Conservation (phyloP, 805 yeast genomes). For the Yarrowia phangngaensis region DNA sequence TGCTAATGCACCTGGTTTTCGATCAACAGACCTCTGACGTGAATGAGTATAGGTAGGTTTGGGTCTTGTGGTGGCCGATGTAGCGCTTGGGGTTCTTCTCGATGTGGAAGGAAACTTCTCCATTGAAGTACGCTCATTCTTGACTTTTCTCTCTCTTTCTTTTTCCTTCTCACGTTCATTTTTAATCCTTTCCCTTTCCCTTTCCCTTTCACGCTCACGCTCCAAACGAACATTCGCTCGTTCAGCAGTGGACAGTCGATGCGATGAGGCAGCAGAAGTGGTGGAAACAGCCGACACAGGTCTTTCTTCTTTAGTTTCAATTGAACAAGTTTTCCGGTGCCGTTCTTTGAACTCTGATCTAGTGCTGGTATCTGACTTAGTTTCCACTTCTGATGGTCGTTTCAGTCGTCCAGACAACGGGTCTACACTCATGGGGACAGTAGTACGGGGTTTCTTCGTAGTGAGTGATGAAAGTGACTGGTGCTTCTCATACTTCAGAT, state of each 20-base stretch:
- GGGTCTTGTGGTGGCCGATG: no score
- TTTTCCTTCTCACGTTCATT: constrained; percentile 9
- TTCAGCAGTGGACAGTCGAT: constrained; percentile 9
- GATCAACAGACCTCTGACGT: constrained; percentile 9
- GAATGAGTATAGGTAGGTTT: background rate
- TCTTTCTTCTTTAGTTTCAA: background rate
- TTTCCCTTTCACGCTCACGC: constrained; percentile 6
- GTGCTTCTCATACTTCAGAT: background rate
- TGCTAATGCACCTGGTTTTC: constrained; percentile 1
- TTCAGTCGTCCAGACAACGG: constrained; percentile 23
- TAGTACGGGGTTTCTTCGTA: constrained; percentile 8
- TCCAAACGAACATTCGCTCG: constrained; percentile 1
- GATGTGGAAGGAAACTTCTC: no score
- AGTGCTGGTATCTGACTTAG: background rate
- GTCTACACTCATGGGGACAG: constrained; percentile 20
- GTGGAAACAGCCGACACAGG: background rate
- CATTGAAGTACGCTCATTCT: no score
- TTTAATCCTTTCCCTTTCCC: constrained; percentile 7
- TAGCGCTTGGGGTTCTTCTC: no score
- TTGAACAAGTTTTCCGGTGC: background rate
- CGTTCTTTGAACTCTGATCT: no score
- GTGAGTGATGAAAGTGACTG: background rate
- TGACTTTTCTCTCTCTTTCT: background rate
- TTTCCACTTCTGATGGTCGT: constrained; percentile 6
- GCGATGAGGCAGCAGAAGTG: background rate